These are phyloP conservation scores for Agaricus blazei DNA, from an alignment of 768 basidiomycete species.

Conservation along the genomic window DNA sequence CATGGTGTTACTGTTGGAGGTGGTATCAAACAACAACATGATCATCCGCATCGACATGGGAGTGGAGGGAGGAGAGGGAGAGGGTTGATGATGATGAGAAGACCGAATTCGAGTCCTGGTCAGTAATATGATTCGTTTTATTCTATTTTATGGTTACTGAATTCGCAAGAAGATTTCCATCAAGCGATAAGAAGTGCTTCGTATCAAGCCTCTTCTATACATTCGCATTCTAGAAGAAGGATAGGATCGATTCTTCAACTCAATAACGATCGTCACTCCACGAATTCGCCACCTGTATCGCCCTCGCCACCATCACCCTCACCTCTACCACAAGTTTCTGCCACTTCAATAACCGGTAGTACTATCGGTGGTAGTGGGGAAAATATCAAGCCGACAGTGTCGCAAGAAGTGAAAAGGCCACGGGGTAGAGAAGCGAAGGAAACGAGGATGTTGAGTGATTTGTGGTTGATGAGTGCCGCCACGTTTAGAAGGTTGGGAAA, in stretches of 20 bases:
- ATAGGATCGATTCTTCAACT: conserved; percentile 44
- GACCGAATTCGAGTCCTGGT: conserved; percentile 71
- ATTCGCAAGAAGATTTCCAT: conserved; percentile 53
- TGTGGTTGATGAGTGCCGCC: conserved; percentile 94
- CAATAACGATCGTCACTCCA: conserved; percentile 27
- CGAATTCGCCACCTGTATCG: conserved; percentile 33
- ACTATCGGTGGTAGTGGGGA: too few relatives aligned
- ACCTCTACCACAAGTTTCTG: conserved; percentile 10
- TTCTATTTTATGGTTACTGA: background rate
- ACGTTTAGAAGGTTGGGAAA: conserved; percentile 89
- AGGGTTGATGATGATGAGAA: conserved; percentile 30
- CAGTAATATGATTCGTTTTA: conserved; percentile 9
- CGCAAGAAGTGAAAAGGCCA: conserved; percentile 27
- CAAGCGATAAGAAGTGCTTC: conserved; percentile 53
- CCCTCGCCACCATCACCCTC: conserved; percentile 42
- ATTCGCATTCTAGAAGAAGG: conserved; percentile 54
- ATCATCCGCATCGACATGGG: background rate
- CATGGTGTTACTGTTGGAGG: conserved; percentile 44
- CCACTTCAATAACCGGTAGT: conserved; percentile 16
- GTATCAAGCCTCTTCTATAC: conserved; percentile 78
- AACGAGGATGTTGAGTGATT: conserved; percentile 67
- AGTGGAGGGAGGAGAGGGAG: too few relatives aligned
- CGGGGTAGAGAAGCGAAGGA: conserved; percentile 50
- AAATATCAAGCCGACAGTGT: conserved; percentile 17
- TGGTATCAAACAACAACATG: conserved; percentile 26